Conservation (phyloP, 192 early-diverging fungal species). For the Backusella parvicylindrica region DNA sequence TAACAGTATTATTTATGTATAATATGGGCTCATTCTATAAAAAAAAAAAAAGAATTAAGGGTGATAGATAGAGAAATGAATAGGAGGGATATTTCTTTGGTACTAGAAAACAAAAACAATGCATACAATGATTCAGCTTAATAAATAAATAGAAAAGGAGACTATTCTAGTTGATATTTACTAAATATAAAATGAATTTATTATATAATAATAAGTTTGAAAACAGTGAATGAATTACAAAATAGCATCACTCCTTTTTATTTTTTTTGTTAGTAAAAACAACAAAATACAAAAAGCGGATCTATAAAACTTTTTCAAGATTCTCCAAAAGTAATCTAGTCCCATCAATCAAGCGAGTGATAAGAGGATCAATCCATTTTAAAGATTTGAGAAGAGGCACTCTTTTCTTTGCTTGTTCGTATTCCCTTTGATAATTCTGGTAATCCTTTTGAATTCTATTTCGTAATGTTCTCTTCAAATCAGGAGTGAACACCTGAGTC, state of each 20-base stretch:
- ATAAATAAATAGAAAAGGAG: too few species aligned
- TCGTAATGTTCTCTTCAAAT: background rate
- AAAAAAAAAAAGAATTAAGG: too few species aligned
- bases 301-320: background rate
- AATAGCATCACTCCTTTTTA: too few species aligned
- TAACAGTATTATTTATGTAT: too few species aligned
- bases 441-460: background rate
- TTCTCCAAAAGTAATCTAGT: background rate
- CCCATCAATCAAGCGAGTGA: background rate
- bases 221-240: background rate
- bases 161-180: too few species aligned
- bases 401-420: background rate
- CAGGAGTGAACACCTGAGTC: background rate
- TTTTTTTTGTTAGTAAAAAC: background rate
- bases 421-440: background rate
- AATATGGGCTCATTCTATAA: too few species aligned
- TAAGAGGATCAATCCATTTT: background rate
- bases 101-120: too few species aligned
- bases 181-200: too few species aligned
- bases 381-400: background rate
- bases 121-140: too few species aligned
- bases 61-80: too few species aligned
- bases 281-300: background rate
- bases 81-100: too few species aligned
- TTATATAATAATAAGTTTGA: background rate